A percentile compares a stretch with the other conserved stretches of the same genome.
Conservation (phyloP, 441 rosid genomes). For the Croton setiger region DNA sequence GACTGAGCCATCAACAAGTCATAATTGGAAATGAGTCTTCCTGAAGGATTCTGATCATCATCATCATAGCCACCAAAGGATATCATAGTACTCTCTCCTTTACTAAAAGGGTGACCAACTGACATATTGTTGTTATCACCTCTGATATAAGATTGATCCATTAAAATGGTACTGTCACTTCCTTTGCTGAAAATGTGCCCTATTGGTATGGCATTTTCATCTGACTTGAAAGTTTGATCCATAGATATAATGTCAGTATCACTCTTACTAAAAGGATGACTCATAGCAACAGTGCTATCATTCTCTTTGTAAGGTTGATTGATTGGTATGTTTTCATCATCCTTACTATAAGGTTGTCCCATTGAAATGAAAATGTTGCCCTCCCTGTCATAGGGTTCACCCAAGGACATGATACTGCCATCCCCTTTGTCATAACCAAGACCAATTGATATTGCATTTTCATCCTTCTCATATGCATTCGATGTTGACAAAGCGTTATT, state of each 20-base stretch:
- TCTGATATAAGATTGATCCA: constrained; percentile 31
- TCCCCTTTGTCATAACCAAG: constrained; percentile 43
- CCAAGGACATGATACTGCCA: constrained; percentile 33
- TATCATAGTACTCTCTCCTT: constrained; percentile 52
- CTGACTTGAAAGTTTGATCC: constrained; percentile 50
- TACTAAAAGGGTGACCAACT: constrained; percentile 32
- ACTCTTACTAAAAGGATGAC: constrained; percentile 30
- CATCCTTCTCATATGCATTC: constrained; percentile 42
- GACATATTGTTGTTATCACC: constrained; percentile 31
- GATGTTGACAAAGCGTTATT: constrained; percentile 26
- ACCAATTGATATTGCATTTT: constrained; percentile 36
- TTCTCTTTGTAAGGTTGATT: constrained; percentile 40
- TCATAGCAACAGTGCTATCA: constrained; percentile 25
- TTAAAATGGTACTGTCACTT: constrained; percentile 29
- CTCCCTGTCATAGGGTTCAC: constrained; percentile 37
- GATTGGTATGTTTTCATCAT: constrained; percentile 35
- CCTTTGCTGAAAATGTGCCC: constrained; percentile 43
- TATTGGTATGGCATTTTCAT: constrained; percentile 39
- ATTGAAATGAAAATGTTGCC: constrained; percentile 42
- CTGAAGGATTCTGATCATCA: constrained; percentile 43
- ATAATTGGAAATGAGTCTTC: constrained; percentile 40
- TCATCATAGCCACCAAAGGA: constrained; percentile 72
- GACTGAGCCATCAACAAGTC: constrained; percentile 48
- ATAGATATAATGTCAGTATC: constrained; percentile 37
- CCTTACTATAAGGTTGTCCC: constrained; percentile 51